Base-by-base conservation (phyloP, 2,329 filamentous ascomycete genomes). In the Botrytis paeoniae region DNA sequence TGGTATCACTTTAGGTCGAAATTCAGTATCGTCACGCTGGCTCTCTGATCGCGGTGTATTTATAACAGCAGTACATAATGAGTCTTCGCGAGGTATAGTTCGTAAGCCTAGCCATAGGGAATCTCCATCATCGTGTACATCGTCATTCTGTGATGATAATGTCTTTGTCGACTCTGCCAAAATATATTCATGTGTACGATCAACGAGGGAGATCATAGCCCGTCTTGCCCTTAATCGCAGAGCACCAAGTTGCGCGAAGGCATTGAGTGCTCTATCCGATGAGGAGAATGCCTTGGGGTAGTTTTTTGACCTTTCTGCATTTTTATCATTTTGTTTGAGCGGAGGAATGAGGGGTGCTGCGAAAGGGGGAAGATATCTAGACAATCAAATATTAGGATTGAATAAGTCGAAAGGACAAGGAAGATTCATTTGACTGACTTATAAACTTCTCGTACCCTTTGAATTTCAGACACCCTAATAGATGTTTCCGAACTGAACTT, bases 181-280 rank as follows among this genome's bases (percentile, higher is more conserved):
- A 43, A 78, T 75, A 43, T 79, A 79, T 74, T 78, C 74, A 54
- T 75, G 75, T 45, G 78, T 75, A 18, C 76, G 74, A 48, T 77
- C 76, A 48, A 78, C 75, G 9, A 79, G 73, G 37, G 84, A 85
- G 35, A 87, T 82, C 75, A 88, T 82, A 62, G 81, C 83, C 35
- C 86, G 82, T 73, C 84, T 83, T 35, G 83, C 82, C 35, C 82
- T 79, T 64, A 88, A 79, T 0, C 85, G 82, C 18, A 88, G 80
- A 0, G 86, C 83, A 18, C 83, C 84, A 25, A 88, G 81, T 78
- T 88, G 86, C 1, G 86, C 80, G 70, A 84, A 82, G 3, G 83
- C 82, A 20, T 82, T 81, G 29, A 86, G 81, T 39, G 82, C 82
- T 3, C 83, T 83, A 77, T 84, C 82, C 80, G 22, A 84, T 82